Evolutionary conservation across 345 rosid genomes (phyloP).

Genomic region (Anastatica hierochuntica): DNA sequence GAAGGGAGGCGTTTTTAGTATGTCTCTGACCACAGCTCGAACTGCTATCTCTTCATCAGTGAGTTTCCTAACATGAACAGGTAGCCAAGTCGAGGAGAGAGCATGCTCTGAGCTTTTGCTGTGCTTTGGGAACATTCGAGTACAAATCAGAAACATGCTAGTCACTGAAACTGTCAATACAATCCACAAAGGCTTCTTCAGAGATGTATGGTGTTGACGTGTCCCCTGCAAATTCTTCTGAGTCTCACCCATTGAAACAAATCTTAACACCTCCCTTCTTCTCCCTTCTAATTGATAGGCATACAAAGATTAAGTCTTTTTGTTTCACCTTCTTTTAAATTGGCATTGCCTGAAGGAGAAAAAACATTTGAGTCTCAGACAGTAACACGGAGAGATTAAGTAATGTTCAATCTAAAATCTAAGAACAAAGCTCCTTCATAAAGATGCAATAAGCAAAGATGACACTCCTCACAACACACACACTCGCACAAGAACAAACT

Average conservation of each 20-base stretch:
- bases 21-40: slow-evolving; percentile 61
- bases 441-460: slow-evolving; percentile 2
- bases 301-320: slow-evolving; percentile 15
- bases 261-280: slow-evolving; percentile 36
- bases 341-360: slow-evolving; percentile 6
- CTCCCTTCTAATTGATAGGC: slow-evolving; percentile 33
- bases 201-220: slow-evolving; percentile 49
- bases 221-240: slow-evolving; percentile 53
- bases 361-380: slow-evolving; percentile 3
- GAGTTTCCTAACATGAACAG: slow-evolving; percentile 69
- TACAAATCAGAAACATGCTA: slow-evolving; percentile 63
- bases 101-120: slow-evolving; percentile 32
- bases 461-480: no score
- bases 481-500: no score
- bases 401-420: not conserved
- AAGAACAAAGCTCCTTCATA: not conserved
- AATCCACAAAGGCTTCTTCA: slow-evolving; percentile 78
- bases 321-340: not conserved
- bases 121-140: slow-evolving; percentile 68
- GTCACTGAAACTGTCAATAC: slow-evolving; percentile 63
- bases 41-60: slow-evolving; percentile 82
- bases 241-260: slow-evolving; percentile 53
- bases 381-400: not conserved
- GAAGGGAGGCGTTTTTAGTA: slow-evolving; percentile 45
- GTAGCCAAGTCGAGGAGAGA: slow-evolving; percentile 76